Percentiles rank a stretch among this genome's conserved stretches.
These are phyloP conservation scores for Silybum marianum DNA, from an alignment of 129 eudicot species.

Conservation along the genomic window DNA sequence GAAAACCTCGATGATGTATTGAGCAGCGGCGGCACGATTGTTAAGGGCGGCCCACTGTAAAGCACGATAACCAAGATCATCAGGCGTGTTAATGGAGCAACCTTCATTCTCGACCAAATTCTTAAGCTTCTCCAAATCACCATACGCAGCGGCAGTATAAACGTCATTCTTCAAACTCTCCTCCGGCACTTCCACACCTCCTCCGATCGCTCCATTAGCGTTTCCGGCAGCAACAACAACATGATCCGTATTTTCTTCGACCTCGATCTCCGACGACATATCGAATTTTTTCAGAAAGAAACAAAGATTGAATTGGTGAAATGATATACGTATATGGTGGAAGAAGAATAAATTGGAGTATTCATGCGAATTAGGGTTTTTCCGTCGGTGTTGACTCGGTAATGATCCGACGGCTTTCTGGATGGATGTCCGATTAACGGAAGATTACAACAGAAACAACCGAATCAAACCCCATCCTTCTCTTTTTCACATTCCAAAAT, in stretches of 20 bases:
- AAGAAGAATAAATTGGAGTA: slow-evolving; percentile 15
- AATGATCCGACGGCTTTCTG: slow-evolving; percentile 26
- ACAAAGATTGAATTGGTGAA: slow-evolving; percentile 4
- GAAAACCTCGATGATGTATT: slow-evolving; percentile 77
- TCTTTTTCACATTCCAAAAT: not conserved
- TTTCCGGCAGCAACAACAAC: slow-evolving; percentile 1
- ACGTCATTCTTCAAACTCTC: slow-evolving; percentile 82
- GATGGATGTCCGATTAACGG: slow-evolving; percentile 1
- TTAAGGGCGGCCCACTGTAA: slow-evolving; percentile 99
- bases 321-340: slow-evolving; percentile 4
- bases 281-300: not conserved
- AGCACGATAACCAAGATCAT: slow-evolving; percentile 82
- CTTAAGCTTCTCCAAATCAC: slow-evolving; percentile 90
- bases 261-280: slow-evolving; percentile 98
- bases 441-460: slow-evolving; percentile 32
- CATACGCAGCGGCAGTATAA: slow-evolving; percentile 96
- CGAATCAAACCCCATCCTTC: slow-evolving; percentile 9
- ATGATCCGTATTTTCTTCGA: slow-evolving; percentile 63
- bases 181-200: slow-evolving; percentile 35
- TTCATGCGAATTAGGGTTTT: slow-evolving; percentile 48
- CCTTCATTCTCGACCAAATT: slow-evolving; percentile 84
- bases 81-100: slow-evolving; percentile 76
- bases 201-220: slow-evolving; percentile 24
- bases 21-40: slow-evolving; percentile 92
- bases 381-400: slow-evolving; percentile 31